Evolutionary conservation across 495 filamentous ascomycete species (phyloP).

Genomic region (Alectoria sarmentosa): DNA sequence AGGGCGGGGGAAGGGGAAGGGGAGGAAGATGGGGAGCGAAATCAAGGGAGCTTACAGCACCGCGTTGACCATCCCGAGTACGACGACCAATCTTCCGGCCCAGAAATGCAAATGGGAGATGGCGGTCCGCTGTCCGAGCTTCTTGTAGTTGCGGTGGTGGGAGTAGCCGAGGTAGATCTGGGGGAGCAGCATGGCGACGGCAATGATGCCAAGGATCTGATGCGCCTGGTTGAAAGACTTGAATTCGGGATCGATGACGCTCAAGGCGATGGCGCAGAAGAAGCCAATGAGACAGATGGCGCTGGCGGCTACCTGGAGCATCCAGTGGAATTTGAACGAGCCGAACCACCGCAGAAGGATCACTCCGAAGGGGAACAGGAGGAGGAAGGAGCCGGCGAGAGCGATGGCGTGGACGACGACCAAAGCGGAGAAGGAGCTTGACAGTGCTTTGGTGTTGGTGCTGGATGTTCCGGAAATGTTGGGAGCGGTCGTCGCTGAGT

Average conservation of each 20-base stretch:
- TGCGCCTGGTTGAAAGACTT: not conserved
- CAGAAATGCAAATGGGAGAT: constrained; percentile 4
- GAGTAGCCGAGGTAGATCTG: not conserved
- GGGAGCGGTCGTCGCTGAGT: constrained; percentile 7
- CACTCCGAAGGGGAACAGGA: constrained; percentile 14
- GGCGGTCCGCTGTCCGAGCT: not conserved
- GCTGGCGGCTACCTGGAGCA: constrained; percentile 4
- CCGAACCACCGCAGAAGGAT: constrained; percentile 8
- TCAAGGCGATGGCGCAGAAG: not conserved
- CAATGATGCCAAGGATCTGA: constrained; percentile 11
- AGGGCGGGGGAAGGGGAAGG: too few species aligned
- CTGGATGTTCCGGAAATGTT: not conserved
- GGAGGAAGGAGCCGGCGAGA: constrained; percentile 11
- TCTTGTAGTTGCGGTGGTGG: constrained; percentile 10
- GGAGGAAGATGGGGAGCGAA: not conserved
- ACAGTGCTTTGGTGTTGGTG: not conserved
- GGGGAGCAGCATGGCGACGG: not conserved
- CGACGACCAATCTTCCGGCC: constrained; percentile 2
- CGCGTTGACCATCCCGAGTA: constrained; percentile 11
- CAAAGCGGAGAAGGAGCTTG: not conserved
- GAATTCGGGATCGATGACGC: constrained; percentile 9
- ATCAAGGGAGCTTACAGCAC: constrained; percentile 4
- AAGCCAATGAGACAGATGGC: not conserved
- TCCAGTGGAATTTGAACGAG: constrained; percentile 8
- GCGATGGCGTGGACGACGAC: constrained; percentile 11